A percentile compares a stretch with the other conserved stretches of the same genome.
phyloP scores from a whole-genome alignment of 139 green algal species.

The Chlamydomonas applanata region DNA sequence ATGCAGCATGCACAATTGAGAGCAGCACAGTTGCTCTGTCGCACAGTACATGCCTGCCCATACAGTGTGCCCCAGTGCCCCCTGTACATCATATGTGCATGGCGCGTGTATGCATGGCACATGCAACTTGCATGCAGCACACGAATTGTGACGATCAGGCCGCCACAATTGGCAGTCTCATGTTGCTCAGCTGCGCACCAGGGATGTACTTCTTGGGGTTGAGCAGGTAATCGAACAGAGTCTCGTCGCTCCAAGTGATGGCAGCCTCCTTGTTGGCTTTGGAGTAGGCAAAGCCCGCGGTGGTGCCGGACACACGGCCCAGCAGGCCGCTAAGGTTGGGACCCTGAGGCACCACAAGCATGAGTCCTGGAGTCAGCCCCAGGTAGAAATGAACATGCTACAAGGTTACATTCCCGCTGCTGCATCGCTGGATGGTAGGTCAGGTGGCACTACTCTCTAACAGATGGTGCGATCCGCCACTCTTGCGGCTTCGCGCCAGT shows the following conservation, averaged over 20 bases:
- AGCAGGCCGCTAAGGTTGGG: slow-evolving; percentile 97
- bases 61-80: no score
- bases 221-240: slow-evolving; percentile 94
- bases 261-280: slow-evolving; percentile 97
- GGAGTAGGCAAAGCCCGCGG: slow-evolving; percentile 91
- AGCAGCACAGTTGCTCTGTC: no score
- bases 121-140: no score
- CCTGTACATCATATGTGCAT: no score
- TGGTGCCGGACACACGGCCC: slow-evolving; percentile 80
- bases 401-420: background rate
- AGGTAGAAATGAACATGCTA: background rate
- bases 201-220: slow-evolving; percentile 98
- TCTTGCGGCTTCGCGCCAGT: no score
- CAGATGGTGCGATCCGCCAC: background rate
- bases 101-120: no score
- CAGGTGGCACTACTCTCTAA: no score
- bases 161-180: no score
- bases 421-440: no score
- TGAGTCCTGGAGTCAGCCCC: background rate
- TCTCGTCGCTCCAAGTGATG: slow-evolving; percentile 84
- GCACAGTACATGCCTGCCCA: no score
- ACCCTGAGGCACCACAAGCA: slow-evolving; percentile 51
- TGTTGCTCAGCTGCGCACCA: slow-evolving; percentile 24
- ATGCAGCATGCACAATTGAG: no score
- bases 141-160: no score